phyloP scores from a whole-genome alignment of 345 rosid genomes.

The Citrus cavaleriei region DNA sequence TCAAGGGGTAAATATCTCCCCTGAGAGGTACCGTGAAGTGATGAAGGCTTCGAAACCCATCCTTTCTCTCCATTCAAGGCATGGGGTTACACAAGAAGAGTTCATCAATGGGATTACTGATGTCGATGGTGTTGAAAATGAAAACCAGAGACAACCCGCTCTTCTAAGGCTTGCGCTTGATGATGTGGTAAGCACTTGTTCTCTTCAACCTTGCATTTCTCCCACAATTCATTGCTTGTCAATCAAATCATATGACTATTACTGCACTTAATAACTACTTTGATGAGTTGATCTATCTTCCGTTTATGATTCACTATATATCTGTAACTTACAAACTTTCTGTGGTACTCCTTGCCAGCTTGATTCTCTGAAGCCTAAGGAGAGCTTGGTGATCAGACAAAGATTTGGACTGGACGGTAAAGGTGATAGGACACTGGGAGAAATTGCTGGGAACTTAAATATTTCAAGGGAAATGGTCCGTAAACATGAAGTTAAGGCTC shows the following conservation, averaged over 20 bases:
- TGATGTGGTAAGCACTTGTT: conserved; percentile 63
- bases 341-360: conserved; percentile 41
- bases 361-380: conserved; percentile 90
- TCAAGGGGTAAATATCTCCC: conserved; percentile 60
- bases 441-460: conserved; percentile 87
- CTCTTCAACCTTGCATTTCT: neutral
- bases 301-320: neutral
- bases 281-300: too few relatives aligned
- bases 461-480: conserved; percentile 98
- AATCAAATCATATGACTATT: neutral
- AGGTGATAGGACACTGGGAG: conserved; percentile 90
- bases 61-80: conserved; percentile 70
- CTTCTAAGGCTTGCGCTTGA: conserved; percentile 96
- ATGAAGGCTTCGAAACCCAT: conserved; percentile 70
- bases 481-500: conserved; percentile 90
- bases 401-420: conserved; percentile 92
- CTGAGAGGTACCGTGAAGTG: conserved; percentile 82
- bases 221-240: neutral
- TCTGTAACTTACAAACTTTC: neutral
- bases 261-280: neutral
- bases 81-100: conserved; percentile 79
- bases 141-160: conserved; percentile 65
- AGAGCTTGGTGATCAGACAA: conserved; percentile 88
- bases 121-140: conserved; percentile 64
- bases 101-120: conserved; percentile 70